Conservation (phyloP, 805 yeast genomes). For the Grigorovia transvaalensis region DNA sequence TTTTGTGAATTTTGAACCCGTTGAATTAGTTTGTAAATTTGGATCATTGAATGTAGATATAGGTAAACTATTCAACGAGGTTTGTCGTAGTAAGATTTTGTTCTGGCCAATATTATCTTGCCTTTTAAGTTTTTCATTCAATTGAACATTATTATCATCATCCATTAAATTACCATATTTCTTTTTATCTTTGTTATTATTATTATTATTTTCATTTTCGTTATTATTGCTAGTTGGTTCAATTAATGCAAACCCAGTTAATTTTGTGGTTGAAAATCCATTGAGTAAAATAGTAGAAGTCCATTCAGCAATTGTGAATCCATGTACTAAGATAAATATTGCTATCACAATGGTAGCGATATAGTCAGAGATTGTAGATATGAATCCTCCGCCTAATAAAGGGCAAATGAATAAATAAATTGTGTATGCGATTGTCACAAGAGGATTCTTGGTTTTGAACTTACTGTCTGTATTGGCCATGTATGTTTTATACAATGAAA, state of each 20-base stretch:
- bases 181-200: background rate
- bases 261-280: slow-evolving; percentile 26
- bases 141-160: background rate
- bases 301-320: slow-evolving; percentile 27
- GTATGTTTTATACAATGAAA: slow-evolving; percentile 19
- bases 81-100: slow-evolving; percentile 3
- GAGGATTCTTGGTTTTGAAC: slow-evolving; percentile 26
- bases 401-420: slow-evolving; percentile 22
- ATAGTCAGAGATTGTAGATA: slow-evolving; percentile 20
- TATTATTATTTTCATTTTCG: background rate
- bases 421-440: slow-evolving; percentile 24
- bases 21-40: background rate
- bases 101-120: background rate
- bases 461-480: slow-evolving; percentile 22
- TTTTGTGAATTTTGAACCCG: too few relatives aligned
- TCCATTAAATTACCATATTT: background rate
- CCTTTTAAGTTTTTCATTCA: background rate
- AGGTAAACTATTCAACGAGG: slow-evolving; percentile 12
- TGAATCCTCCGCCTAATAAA: slow-evolving; percentile 8
- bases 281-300: slow-evolving; percentile 25
- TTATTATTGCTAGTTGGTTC: slow-evolving; percentile 7
- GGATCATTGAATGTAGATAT: slow-evolving; percentile 3
- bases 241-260: slow-evolving; percentile 16
- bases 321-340: slow-evolving; percentile 23
- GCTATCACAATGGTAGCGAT: slow-evolving; percentile 22